phyloP scores from a whole-genome alignment of 2,329 filamentous ascomycete genomes.

The Ophiostoma australiae region DNA sequence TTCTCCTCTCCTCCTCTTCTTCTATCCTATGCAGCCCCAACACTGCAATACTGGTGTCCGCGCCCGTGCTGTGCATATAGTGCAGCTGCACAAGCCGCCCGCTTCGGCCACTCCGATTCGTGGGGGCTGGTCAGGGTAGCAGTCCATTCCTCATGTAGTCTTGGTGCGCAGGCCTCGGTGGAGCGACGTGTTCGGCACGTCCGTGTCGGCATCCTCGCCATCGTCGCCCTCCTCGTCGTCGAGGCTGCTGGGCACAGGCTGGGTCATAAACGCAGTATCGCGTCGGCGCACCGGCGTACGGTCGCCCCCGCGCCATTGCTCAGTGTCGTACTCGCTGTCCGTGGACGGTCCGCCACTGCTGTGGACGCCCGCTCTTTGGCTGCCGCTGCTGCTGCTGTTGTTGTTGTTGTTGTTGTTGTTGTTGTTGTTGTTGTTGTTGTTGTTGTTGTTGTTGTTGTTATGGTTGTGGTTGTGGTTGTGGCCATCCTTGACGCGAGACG shows the following conservation, averaged over 20 bases:
- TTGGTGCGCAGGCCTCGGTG: constrained; percentile 17
- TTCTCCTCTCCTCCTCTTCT: too few species aligned
- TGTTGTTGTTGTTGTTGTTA: neutral
- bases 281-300: constrained; percentile 21
- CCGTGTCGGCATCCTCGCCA: constrained; percentile 20
- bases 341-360: constrained; percentile 15
- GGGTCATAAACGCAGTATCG: neutral
- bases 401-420: neutral
- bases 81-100: neutral
- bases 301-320: constrained; percentile 5
- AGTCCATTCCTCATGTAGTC: constrained; percentile 13
- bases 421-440: constrained; percentile 14
- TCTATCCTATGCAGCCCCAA: neutral
- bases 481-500: constrained; percentile 30
- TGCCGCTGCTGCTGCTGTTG: neutral
- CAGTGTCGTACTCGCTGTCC: neutral
- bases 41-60: neutral
- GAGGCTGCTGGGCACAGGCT: neutral
- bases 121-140: neutral
- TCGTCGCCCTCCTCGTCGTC: constrained; percentile 5
- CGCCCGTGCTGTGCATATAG: neutral
- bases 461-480: constrained; percentile 15
- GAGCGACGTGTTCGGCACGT: constrained; percentile 20
- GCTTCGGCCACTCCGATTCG: neutral
- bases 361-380: constrained; percentile 13